These are phyloP conservation scores for Mycosphaerella arachidis DNA, from an alignment of 2,329 filamentous ascomycete species.

Conservation along the genomic window DNA sequence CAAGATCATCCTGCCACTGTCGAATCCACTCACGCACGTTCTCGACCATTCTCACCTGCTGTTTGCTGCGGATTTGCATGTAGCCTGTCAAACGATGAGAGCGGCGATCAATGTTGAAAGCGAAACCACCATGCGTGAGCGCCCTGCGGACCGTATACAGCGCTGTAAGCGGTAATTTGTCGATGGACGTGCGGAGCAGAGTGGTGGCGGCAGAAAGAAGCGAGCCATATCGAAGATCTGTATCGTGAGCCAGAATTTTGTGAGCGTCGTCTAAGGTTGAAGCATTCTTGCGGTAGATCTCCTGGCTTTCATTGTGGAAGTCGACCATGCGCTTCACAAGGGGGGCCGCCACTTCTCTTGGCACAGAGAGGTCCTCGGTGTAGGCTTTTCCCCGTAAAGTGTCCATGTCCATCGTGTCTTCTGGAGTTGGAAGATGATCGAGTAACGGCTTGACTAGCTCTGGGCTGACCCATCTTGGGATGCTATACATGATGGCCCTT, in stretches of 20 bases:
- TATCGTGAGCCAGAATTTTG: constrained; percentile 41
- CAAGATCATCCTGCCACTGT: constrained; percentile 48
- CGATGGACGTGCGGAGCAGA: constrained; percentile 33
- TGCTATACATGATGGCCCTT: constrained; percentile 43
- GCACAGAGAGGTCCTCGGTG: constrained; percentile 40
- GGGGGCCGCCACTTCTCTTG: constrained; percentile 43
- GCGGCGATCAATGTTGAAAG: constrained; percentile 53
- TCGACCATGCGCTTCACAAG: constrained; percentile 41
- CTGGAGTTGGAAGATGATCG: constrained; percentile 48
- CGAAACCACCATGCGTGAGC: constrained; percentile 56
- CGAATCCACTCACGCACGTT: constrained; percentile 52
- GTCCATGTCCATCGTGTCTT: constrained; percentile 29
- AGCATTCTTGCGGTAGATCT: constrained; percentile 46
- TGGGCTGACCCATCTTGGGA: constrained; percentile 46
- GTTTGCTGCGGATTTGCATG: constrained; percentile 58
- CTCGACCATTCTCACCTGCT: constrained; percentile 51
- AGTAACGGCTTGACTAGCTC: constrained; percentile 45
- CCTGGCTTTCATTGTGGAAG: constrained; percentile 44
- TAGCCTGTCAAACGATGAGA: constrained; percentile 52
- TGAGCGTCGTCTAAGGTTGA: constrained; percentile 48
- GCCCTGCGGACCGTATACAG: constrained; percentile 69
- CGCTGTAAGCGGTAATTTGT: constrained; percentile 32
- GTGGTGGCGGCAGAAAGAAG: constrained; percentile 44
- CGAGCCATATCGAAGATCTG: constrained; percentile 44
- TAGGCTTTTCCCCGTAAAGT: constrained; percentile 34